Base-by-base conservation (phyloP, 2,329 filamentous ascomycete species). In the Endoconidiophora laricicola region DNA sequence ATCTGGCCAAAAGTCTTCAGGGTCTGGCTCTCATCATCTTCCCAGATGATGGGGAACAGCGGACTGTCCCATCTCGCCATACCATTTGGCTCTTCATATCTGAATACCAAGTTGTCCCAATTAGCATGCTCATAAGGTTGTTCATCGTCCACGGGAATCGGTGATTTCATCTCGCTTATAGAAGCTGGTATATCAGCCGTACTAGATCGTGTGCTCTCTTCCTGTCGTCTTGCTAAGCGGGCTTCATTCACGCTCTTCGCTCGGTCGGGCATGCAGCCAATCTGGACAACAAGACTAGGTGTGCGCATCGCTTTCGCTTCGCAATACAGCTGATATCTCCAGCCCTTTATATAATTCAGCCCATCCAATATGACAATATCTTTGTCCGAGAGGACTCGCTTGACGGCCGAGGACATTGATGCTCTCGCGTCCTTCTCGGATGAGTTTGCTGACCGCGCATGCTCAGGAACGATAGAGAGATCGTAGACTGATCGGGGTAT, bases 321-420 rank as follows among this genome's bases (percentile, higher is more conserved):
- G 66, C 85, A 90, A 63, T 81, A 82, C 20, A 93, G 69, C 68
- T 93, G 85, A 62, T 93, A 93, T 45, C 86, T 73, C 76, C 84
- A 91, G 37, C 85, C 86, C 63, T 91, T 91, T 66, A 93, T 93
- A 65, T 91, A 93, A 64, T 91, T 91, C 54, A 85, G 67, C 1
- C 80, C 79, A 61, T 93, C 85, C 14, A 86, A 75, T 44, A 93
- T 76, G 48, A 91, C 83, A 52, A 93, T 78, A 59, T 86, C 81
- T 58, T 78, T 77, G 51, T 78, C 74, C 54, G 74, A 78, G 26
- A 93, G 70, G 45, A 79, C 73, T 41, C 85, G 73, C 69, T 90
- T 90, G 43, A 90, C 81, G 54, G 85, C 83, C 54, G 75, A 85
- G 62, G 83, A 86, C 50, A 86, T 70, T 40, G 78, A 72, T 1